Percentiles rank a stretch among this genome's conserved stretches.
Conservation (phyloP, 495 filamentous ascomycete genomes). For the Aspergillus ellipticus region DNA sequence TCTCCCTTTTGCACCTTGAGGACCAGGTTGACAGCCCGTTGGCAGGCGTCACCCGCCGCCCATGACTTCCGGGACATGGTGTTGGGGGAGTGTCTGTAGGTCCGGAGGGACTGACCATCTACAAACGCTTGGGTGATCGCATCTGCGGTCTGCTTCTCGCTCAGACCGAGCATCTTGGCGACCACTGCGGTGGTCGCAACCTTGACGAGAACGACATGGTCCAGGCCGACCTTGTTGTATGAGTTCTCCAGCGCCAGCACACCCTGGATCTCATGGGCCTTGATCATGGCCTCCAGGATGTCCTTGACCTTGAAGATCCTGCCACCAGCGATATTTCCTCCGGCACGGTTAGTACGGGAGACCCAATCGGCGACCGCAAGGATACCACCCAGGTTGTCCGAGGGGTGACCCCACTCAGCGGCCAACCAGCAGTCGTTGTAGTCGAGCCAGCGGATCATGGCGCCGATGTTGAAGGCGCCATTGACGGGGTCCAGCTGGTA, state of each 20-base stretch:
- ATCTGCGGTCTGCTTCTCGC: slow-evolving; percentile 86
- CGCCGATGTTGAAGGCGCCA: slow-evolving; percentile 97
- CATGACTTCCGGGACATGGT: slow-evolving; percentile 99
- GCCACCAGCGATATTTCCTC: slow-evolving; percentile 79
- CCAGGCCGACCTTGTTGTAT: slow-evolving; percentile 95
- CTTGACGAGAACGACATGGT: slow-evolving; percentile 98
- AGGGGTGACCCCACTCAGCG: slow-evolving; percentile 97
- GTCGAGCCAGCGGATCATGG: slow-evolving; percentile 98
- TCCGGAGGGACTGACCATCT: slow-evolving; percentile 91
- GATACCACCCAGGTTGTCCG: slow-evolving; percentile 94
- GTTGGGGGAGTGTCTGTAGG: slow-evolving; percentile 95
- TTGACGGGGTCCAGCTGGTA: slow-evolving; percentile 95
- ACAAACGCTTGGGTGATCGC: slow-evolving; percentile 96
- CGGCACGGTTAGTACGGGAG: slow-evolving; percentile 89
- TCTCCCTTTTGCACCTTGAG: slow-evolving; percentile 93
- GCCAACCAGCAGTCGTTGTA: slow-evolving; percentile 99
- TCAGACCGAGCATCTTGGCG: slow-evolving; percentile 87
- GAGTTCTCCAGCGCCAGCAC: slow-evolving; percentile 95
- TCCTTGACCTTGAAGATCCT: slow-evolving; percentile 83
- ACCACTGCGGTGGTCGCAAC: slow-evolving; percentile 93
- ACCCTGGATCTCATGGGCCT: slow-evolving; percentile 98
- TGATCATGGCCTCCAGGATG: slow-evolving; percentile 97
- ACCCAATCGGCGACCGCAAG: slow-evolving; percentile 97
- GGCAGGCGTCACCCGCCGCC: slow-evolving; percentile 97
- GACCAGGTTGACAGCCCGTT: slow-evolving; percentile 90